Evolutionary conservation across 2,329 filamentous ascomycete genomes (phyloP), one percentile per base, ranked within the genome.

Genomic region (Aspergillus viridinutans): DNA sequence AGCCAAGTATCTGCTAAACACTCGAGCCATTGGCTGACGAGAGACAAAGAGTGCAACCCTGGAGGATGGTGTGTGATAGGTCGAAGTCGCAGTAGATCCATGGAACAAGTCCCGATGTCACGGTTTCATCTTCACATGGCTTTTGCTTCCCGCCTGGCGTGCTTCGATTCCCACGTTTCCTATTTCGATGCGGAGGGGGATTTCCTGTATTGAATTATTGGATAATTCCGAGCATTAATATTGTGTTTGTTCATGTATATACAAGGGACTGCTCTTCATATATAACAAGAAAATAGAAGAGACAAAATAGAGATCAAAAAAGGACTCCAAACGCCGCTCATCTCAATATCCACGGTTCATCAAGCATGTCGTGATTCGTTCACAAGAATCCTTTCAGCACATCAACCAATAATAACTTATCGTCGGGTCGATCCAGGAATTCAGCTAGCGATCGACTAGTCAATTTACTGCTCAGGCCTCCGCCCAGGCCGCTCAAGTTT

Each of bases 401-500:
- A 17, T 45, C 42, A 14, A 21, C 20, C 42, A 45, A 23, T 45
- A 45, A n/a, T 12, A 3, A 4, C 7, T 23, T 20, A 3, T 45
- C 42, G 8, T 45, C 42, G 4, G 42, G 42, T 10, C 21, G 42
- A 9, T 45, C 42, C 20, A 45, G 42, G 7, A 45, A 45, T 4
- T 47, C 4, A 5, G 43, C 21, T 23, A 23, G 8, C 23, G 43
- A 47, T 6, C 21, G 43, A 47, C 43, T 21, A 3, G 20, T 23
- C 21, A 47, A 47, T 47, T 47, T 47, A 26, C 20, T 25, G 21
- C 43, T 25, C 6, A 47, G n/a, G 3, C 10, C 23, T 14, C 43
- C 43, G 8, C 12, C 21, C 20, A 26, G 21, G 26, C 43, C 26
- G 42, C 60, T 64, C n/a, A 32, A 51, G 52, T 64, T 66, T 48